Evolutionary conservation across 805 yeast genomes (phyloP), one percentile per base, ranked within the genome.

Genomic region (Myxozyma mucilagina): DNA sequence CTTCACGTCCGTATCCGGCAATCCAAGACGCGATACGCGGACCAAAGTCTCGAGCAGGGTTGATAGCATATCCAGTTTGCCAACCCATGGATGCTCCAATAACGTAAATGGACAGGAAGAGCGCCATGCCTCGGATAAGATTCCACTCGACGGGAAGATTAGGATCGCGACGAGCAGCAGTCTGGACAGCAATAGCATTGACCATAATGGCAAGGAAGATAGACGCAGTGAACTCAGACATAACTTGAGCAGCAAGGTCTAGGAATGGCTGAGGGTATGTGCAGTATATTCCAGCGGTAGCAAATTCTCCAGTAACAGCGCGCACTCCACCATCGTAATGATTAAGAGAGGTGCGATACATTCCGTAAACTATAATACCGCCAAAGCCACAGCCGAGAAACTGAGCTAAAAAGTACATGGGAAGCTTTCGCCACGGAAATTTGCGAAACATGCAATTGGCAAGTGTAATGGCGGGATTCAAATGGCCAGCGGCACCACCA

Each of bases 401-500:
- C 70, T 82, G 86, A 20, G 81, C 80, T 31, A 76, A 61, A 39
- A 81, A 67, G 69, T 81, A 82, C 39, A 73, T 57, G 20, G 79
- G 80, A 24, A 80, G 76, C 63, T 82, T 81, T 56, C 72, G 73
- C 74, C 80, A 74, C 32, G 85, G 85, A 67, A 82, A 82, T 7
- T 80, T 80, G 71, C 86, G 77, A 67, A 73, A 82, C 11, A 79
- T 68, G 62, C 80, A 81, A 67, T 79, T 75, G 9, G 78, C 70
- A 8, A 82, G 53, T 1, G 85, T 81, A 39, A 82, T 78, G 59
- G 83, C 81, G 3, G 85, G 84, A 70, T 82, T 82, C 61, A 82
- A 69, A 70, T 82, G 86, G n/a, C 82, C 86, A 68, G 84, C 85
- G 42, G 84, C 81, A 56, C 82, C 74, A 65, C 86, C 86, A 61